These are phyloP conservation scores for Rutstroemia sp. DNA, from an alignment of 2,329 filamentous ascomycete genomes.

Conservation along the genomic window DNA sequence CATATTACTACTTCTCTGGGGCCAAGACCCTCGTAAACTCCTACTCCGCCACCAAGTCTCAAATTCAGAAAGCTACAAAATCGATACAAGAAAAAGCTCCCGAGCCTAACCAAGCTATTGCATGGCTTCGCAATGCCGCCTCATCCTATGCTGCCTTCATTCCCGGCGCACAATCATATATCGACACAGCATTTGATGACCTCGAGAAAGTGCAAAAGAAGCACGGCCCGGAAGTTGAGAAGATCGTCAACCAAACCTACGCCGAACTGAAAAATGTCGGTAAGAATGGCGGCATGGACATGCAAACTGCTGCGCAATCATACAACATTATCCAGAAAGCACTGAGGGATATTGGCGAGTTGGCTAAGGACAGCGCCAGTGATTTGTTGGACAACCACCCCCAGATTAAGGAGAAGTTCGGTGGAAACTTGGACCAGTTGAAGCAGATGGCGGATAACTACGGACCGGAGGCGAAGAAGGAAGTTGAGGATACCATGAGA, in stretches of 20 bases:
- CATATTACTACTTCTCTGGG: conserved; percentile 46
- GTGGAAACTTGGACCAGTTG: conserved; percentile 58
- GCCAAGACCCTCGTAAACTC: conserved; percentile 36
- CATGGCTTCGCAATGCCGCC: conserved; percentile 57
- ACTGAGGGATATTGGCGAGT: conserved; percentile 48
- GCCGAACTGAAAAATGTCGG: conserved; percentile 55
- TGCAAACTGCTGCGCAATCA: conserved; percentile 53
- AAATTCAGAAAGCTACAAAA: conserved; percentile 52
- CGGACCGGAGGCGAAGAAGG: conserved; percentile 70
- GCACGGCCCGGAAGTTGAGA: conserved; percentile 62
- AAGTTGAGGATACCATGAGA: conserved; percentile 63
- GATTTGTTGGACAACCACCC: conserved; percentile 70
- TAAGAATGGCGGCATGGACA: conserved; percentile 47
- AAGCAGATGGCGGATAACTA: conserved; percentile 63
- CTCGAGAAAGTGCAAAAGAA: conserved; percentile 60
- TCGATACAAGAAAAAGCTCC: conserved; percentile 57
- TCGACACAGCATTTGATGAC: conserved; percentile 64
- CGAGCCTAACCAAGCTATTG: conserved; percentile 57
- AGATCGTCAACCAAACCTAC: conserved; percentile 61
- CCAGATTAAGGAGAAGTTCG: conserved; percentile 63
- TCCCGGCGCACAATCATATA: conserved; percentile 60
- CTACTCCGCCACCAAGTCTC: conserved; percentile 48
- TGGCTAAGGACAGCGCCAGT: conserved; percentile 54
- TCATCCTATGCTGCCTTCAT: conserved; percentile 65
- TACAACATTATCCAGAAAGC: conserved; percentile 58